Percentiles rank a stretch among this genome's conserved stretches.
Evolutionary conservation across 371 early-diverging fungal species (phyloP).

Genomic region (Saksenaea vasiformis): DNA sequence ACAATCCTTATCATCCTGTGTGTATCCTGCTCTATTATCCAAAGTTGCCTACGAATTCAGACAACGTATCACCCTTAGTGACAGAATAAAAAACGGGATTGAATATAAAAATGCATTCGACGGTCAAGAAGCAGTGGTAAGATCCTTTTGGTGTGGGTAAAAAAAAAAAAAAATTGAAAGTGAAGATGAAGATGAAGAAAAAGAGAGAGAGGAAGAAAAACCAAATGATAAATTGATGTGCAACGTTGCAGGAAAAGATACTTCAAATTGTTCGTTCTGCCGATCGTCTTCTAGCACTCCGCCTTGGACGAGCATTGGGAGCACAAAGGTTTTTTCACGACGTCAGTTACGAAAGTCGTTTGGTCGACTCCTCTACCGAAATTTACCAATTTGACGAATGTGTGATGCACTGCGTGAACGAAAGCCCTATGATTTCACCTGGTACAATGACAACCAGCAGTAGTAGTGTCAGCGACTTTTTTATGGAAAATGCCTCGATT

Average conservation of each 20-base stretch:
- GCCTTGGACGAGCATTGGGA: slow-evolving; percentile 69
- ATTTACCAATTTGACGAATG: slow-evolving; percentile 65
- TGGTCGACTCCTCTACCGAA: slow-evolving; percentile 63
- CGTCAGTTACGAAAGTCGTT: slow-evolving; percentile 62
- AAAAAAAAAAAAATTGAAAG: background rate
- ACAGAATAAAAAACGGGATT: slow-evolving; percentile 74
- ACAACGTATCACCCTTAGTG: slow-evolving; percentile 43
- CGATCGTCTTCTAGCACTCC: slow-evolving; percentile 68
- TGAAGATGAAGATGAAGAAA: background rate
- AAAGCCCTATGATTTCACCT: slow-evolving; percentile 11
- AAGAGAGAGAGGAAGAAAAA: background rate
- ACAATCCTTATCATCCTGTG: background rate
- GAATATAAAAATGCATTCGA: slow-evolving; percentile 83
- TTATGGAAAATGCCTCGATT: slow-evolving; percentile 1
- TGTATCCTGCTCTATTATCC: slow-evolving; percentile 77
- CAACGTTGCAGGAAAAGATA: slow-evolving; percentile 50
- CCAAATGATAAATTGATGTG: background rate
- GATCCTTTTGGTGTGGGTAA: background rate
- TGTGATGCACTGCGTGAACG: slow-evolving; percentile 18
- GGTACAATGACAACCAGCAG: slow-evolving; percentile 9
- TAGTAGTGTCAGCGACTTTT: slow-evolving; percentile 9
- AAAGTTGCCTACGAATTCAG: slow-evolving; percentile 75
- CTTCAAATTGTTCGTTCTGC: slow-evolving; percentile 52
- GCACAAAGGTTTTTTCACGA: slow-evolving; percentile 75
- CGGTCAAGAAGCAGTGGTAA: slow-evolving; percentile 77